Evolutionary conservation across 73 alveolate genomes (phyloP).

Genomic region (Paramecium tetraurelia): DNA sequence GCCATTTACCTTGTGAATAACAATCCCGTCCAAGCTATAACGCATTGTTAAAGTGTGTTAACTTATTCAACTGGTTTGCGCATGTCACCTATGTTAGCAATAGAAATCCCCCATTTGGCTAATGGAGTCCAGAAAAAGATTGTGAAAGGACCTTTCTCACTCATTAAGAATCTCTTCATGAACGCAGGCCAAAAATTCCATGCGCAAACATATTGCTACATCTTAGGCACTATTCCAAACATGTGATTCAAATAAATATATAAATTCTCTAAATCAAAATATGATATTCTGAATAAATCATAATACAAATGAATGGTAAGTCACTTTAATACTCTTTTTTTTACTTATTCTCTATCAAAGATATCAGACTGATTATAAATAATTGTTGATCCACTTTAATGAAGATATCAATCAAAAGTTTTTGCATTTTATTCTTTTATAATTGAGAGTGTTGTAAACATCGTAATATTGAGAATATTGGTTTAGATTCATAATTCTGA

Average conservation of each 20-base stretch:
- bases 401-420: too few species aligned
- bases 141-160: slow-evolving; percentile 47
- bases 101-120: slow-evolving; percentile 16
- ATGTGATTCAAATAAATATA: not conserved
- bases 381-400: too few species aligned
- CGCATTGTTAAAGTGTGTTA: slow-evolving; percentile 34
- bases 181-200: slow-evolving; percentile 46
- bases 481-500: not conserved
- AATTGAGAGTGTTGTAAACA: too few species aligned
- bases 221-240: slow-evolving; percentile 43
- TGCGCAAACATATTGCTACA: not conserved
- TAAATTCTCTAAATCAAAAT: not conserved
- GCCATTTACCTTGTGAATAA: slow-evolving; percentile 7
- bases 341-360: not conserved
- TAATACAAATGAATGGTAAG: not conserved
- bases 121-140: slow-evolving; percentile 42
- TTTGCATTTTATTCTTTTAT: too few species aligned
- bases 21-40: not conserved
- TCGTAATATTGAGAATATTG: too few species aligned
- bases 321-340: not conserved
- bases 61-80: slow-evolving; percentile 33
- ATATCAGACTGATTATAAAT: not conserved
- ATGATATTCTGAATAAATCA: not conserved
- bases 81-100: slow-evolving; percentile 44
- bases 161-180: not conserved